Conservation (phyloP, 2,329 filamentous ascomycete genomes). For the Harringtonia lauricola region DNA sequence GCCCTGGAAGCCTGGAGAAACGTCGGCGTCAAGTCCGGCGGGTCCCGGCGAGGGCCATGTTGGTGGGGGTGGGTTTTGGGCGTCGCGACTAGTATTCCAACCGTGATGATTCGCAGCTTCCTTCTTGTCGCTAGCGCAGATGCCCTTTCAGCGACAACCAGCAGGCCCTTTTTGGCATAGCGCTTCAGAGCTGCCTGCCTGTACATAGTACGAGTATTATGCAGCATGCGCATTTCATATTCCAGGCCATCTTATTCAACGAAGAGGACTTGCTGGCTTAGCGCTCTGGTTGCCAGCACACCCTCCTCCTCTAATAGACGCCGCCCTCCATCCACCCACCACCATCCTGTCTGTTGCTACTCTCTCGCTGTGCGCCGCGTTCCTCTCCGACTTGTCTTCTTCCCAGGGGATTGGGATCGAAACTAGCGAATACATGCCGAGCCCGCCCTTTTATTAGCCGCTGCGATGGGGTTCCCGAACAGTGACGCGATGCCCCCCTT, state of each 20-base stretch:
- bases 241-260: too few relatives aligned
- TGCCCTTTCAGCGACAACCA: background rate
- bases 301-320: too few relatives aligned
- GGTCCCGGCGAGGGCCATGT: background rate
- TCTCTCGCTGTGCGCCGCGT: background rate
- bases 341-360: background rate
- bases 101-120: slow-evolving; percentile 5
- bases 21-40: background rate
- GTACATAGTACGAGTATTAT: too few relatives aligned
- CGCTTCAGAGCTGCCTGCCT: too few relatives aligned
- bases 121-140: slow-evolving; percentile 3
- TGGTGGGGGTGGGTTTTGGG: background rate
- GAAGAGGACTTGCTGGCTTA: too few relatives aligned
- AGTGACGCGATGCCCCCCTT: slow-evolving; percentile 4
- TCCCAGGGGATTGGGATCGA: slow-evolving; percentile 22
- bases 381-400: background rate
- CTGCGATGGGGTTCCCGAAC: slow-evolving; percentile 13
- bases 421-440: slow-evolving; percentile 21
- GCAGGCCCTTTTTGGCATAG: too few relatives aligned
- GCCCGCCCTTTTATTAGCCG: slow-evolving; percentile 18
- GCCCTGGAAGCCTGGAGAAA: background rate
- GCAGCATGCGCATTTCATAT: too few relatives aligned
- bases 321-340: too few relatives aligned
- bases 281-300: too few relatives aligned
- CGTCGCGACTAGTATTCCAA: too few relatives aligned